Base-by-base conservation (phyloP, 169 alveolate species). In the Plasmodium berghei region DNA sequence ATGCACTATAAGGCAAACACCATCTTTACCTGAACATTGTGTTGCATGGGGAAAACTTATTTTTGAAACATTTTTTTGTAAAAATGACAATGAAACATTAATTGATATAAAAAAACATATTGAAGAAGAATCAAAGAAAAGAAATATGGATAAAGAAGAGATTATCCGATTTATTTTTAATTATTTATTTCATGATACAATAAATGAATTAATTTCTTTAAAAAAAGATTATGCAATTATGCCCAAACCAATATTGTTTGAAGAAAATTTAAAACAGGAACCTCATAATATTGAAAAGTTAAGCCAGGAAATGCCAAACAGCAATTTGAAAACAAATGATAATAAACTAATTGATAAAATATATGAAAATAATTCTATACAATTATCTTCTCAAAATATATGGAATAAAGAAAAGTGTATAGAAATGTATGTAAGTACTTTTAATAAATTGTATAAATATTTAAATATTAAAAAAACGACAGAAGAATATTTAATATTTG, bases 11-110 rank as follows among this genome's bases (percentile, higher is more conserved):
- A 97, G 99, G 49, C 97, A 98, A 75, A 96, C 97, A n/a, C 99
- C 99, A 24, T 98, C 98, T 54, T 97, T 96, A 90, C 98, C 99
- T 49, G 99, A 98, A 83, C 99, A 99, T 92, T 98, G 99, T 93
- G 96, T 99, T 9, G 99, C 98, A 54, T 98, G 99, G 99, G 99
- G 98, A 12, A 97, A 98, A 87, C 92, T 94, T 55, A 96, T 97
- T 26, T 97, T 96, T 83, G 98, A 96, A 87, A 92, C 75, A 22
- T 72, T 94, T 77, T 95, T 92, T 72, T 97, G 97, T 59, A 86
- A 74, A 52, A 88, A 77, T 45, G 90, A 86, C 58, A 80, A 70
- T 20, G 93, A 88, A 5, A 89, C 89, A 8, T 86, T 93, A 18
- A 91, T 86, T 28, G 91, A 93, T 49, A 70, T 87, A 48, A 75